These are phyloP conservation scores for Raddia distichophylla DNA, from an alignment of 176 grass and related monocot genomes.

Conservation along the genomic window DNA sequence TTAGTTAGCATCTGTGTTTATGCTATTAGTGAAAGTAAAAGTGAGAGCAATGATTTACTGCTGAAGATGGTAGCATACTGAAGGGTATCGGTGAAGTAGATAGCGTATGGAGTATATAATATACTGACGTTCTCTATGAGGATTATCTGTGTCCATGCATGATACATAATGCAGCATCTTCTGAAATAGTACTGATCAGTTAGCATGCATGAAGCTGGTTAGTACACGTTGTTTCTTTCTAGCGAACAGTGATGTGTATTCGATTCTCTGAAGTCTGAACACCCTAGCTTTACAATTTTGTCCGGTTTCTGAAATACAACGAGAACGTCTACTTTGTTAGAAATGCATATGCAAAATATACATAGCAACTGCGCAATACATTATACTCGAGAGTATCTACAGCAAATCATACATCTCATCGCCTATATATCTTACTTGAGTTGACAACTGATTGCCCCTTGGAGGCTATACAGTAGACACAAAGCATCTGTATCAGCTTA, in stretches of 20 bases:
- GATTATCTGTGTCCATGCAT: neutral
- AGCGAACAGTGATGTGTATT: neutral
- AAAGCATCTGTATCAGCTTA: neutral
- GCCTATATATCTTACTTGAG: slow-evolving; percentile 3
- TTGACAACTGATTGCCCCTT: neutral
- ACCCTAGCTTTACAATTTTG: neutral
- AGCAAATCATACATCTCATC: neutral
- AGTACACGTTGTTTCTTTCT: neutral
- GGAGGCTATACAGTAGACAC: slow-evolving; percentile 19
- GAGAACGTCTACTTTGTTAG: neutral
- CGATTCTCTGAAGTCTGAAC: neutral
- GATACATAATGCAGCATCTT: neutral
- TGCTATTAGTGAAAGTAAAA: slow-evolving; percentile 6
- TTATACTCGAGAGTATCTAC: neutral
- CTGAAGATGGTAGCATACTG: neutral
- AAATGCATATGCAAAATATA: neutral
- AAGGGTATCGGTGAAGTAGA: neutral
- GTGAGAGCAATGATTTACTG: neutral
- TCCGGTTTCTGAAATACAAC: neutral
- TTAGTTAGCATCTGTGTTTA: neutral
- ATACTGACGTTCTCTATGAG: neutral
- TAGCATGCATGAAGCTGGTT: neutral
- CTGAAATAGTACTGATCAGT: neutral
- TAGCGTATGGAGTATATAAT: neutral
- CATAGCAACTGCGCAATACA: neutral